Evolutionary conservation across 805 yeast species (phyloP).

Genomic region (Yarrowia sp.): DNA sequence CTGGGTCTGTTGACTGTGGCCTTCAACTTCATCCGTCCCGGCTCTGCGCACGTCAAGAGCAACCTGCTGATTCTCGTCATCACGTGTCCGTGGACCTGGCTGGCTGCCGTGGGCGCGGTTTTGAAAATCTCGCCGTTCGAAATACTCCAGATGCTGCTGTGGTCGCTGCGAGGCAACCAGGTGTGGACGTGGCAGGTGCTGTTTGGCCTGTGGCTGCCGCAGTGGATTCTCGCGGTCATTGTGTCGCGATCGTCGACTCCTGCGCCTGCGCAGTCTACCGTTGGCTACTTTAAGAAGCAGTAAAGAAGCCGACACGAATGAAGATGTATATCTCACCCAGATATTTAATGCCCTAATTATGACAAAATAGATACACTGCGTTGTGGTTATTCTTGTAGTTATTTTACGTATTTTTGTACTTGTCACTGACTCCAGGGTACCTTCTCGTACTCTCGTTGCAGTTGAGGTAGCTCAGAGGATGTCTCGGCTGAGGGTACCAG

Average conservation of each 20-base stretch:
- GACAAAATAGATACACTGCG: too few relatives aligned
- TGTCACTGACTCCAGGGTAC: too few relatives aligned
- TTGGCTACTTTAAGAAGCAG: slow-evolving; percentile 27
- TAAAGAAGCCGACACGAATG: background rate
- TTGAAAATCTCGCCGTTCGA: slow-evolving; percentile 29
- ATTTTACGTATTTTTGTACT: too few relatives aligned
- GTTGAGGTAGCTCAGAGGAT: background rate
- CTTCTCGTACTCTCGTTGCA: background rate
- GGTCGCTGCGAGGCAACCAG: slow-evolving; percentile 65
- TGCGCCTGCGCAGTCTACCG: background rate
- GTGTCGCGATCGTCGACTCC: slow-evolving; percentile 16
- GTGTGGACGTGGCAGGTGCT: slow-evolving; percentile 85
- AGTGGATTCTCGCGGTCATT: slow-evolving; percentile 54
- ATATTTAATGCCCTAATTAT: background rate
- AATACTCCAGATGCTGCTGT: slow-evolving; percentile 52
- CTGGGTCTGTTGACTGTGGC: slow-evolving; percentile 76
- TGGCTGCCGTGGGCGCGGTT: slow-evolving; percentile 37
- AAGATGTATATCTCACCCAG: background rate
- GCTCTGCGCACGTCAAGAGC: slow-evolving; percentile 28
- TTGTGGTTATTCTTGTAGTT: too few relatives aligned
- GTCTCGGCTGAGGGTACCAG: background rate
- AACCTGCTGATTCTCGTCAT: slow-evolving; percentile 39
- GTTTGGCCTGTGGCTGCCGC: slow-evolving; percentile 75
- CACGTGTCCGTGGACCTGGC: slow-evolving; percentile 52
- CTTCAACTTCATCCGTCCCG: slow-evolving; percentile 56